phyloP scores from a whole-genome alignment of 2,329 filamentous ascomycete genomes.

The Talaromyces sp. region DNA sequence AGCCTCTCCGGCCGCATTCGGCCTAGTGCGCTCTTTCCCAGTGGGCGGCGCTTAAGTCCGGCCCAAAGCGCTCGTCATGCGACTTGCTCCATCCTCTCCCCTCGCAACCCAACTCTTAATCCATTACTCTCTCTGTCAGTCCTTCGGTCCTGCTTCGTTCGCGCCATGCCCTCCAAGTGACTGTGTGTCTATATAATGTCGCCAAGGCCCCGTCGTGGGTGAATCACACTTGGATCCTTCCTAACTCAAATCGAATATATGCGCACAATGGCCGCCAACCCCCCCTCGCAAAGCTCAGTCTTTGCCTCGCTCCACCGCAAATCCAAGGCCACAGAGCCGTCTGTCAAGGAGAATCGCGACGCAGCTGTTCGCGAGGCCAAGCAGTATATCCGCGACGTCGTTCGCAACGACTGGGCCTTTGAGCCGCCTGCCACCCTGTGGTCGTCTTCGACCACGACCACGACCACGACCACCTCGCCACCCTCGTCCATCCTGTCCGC shows the following conservation, averaged over 20 bases:
- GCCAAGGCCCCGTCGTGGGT: neutral
- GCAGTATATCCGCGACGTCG: constrained; percentile 32
- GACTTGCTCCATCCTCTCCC: neutral
- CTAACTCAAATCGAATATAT: neutral
- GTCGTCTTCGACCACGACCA: constrained; percentile 14
- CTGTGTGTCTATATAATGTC: neutral
- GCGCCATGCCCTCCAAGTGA: neutral
- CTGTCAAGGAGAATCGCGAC: constrained; percentile 29
- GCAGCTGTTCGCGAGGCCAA: constrained; percentile 37
- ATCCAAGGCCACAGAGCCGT: constrained; percentile 15
- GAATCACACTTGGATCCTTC: neutral
- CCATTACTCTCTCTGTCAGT: neutral
- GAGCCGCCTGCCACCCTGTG: constrained; percentile 17
- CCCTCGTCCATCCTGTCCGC: neutral
- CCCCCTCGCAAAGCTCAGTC: constrained; percentile 11
- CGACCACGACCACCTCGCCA: constrained; percentile 1
- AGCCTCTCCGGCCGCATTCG: neutral
- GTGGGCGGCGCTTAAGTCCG: neutral
- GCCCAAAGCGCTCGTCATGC: neutral
- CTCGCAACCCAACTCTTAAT: neutral
- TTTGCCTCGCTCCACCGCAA: constrained; percentile 19
- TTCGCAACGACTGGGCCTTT: constrained; percentile 41
- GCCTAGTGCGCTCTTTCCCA: neutral
- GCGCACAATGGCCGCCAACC: constrained; percentile 5
- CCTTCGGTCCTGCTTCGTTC: neutral